These are phyloP conservation scores for Backusella westeae DNA, from an alignment of 192 early-diverging fungal species.

Conservation along the genomic window DNA sequence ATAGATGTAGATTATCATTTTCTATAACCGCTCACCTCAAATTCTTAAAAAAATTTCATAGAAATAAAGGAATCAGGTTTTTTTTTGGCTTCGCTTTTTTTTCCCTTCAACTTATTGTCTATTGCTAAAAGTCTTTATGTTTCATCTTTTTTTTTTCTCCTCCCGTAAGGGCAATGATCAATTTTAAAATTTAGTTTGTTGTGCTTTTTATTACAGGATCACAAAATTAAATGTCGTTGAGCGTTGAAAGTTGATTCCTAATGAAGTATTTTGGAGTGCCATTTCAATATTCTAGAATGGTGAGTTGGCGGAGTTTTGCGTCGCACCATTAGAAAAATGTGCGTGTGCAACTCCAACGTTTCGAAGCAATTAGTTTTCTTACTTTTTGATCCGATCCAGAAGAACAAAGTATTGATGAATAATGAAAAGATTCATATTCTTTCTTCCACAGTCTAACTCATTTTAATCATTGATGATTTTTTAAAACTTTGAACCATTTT, in stretches of 20 bases:
- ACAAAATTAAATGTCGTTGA: neutral
- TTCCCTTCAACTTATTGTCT: neutral
- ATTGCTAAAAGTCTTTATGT: neutral
- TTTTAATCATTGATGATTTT: neutral
- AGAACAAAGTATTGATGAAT: neutral
- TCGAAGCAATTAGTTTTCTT: neutral
- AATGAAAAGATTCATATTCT: neutral
- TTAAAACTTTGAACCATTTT: neutral
- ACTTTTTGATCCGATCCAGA: neutral
- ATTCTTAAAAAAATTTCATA: neutral
- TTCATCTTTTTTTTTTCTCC: neutral
- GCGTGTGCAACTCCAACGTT: neutral
- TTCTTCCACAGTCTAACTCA: neutral
- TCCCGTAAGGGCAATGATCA: neutral
- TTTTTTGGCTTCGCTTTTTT: neutral
- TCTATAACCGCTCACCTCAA: neutral
- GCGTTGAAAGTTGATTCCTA: neutral
- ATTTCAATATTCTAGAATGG: neutral
- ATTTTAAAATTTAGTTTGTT: no score
- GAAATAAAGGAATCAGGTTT: neutral
- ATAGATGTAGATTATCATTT: conserved; percentile 3
- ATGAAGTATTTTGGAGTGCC: no score
- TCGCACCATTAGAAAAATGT: neutral
- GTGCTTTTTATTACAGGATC: neutral
- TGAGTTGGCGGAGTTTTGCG: neutral